Base-by-base conservation (phyloP, 2,329 filamentous ascomycete species). In the Colletotrichum zoysiae region DNA sequence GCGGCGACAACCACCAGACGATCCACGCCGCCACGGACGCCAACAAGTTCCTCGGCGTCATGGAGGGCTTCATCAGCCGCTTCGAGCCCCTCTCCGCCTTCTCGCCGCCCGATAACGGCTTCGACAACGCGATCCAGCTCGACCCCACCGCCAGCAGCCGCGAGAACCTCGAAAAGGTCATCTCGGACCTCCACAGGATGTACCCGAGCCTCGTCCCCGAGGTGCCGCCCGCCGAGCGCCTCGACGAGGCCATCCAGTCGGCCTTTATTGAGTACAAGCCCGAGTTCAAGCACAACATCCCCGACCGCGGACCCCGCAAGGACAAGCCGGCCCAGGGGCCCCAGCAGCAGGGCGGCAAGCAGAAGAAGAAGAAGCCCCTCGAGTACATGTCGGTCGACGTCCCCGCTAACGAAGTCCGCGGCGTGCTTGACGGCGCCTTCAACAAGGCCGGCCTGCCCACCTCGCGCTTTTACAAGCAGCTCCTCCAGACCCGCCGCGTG, bases 1-100 rank as follows among this genome's bases (percentile, higher is more conserved):
- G 96, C 30, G 96, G 96, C 18, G 95, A 99, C 81, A 98, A 98
- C 78, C 96, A 99, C 80, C 96, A 99, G 82, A 99, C 96, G 0
- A 98, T 99, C 71, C 95, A 96, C 78, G 95, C 95, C 14, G 92
- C 89, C 57, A 92, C 93, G 67, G 89, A 92, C 56, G 82, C 86
- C 58, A 83, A 87, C 23, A 95, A 97, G 80, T 93, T 96, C 67
- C 86, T 96, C 58, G 89, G 90, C 6, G 97, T 99, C 76, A 98
- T 99, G 96, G 93, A 98, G 76, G 94, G 94, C 3, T 99, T 99
- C 82, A 86, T 99, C 75, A 82, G 89, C 16, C 90, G 96, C 46
- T 98, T 97, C 79, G 93, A 99, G 82, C 89, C 92, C 26, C 86
- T 95, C 70, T 88, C 95, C 74, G 83, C 87, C 0, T 86, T 90